phyloP scores from a whole-genome alignment of 495 filamentous ascomycete species.

The Lasiosphaeris hirsuta region DNA sequence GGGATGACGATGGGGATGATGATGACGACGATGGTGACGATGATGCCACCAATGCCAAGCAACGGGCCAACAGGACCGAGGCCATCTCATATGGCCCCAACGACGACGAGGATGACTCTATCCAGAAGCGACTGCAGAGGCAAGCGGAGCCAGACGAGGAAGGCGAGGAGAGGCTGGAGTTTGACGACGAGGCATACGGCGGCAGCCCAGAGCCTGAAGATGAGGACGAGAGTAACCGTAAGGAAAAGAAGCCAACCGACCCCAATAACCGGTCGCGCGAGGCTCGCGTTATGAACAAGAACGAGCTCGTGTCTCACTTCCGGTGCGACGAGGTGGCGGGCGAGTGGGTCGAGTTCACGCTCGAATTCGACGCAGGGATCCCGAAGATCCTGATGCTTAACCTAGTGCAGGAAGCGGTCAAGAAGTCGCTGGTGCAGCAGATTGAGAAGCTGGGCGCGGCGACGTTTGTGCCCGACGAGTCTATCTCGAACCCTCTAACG shows the following conservation, averaged over 20 bases:
- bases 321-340: conserved; percentile 73
- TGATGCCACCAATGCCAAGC: conserved; percentile 79
- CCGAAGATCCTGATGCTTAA: conserved; percentile 92
- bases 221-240: conserved; percentile 41
- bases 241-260: conserved; percentile 35
- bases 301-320: conserved; percentile 66
- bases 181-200: conserved; percentile 56
- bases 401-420: conserved; percentile 75
- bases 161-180: conserved; percentile 41
- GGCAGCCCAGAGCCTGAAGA: conserved; percentile 46
- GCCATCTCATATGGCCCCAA: conserved; percentile 85
- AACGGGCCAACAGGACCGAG: conserved; percentile 68
- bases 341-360: conserved; percentile 70
- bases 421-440: conserved; percentile 78
- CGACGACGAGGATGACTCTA: conserved; percentile 83
- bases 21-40: conserved; percentile 76
- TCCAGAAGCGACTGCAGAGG: conserved; percentile 55
- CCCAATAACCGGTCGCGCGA: conserved; percentile 51
- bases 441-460: conserved; percentile 71
- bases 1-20: conserved; percentile 64
- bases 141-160: conserved; percentile 53
- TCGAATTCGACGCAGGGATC: conserved; percentile 76
- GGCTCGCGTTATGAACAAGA: conserved; percentile 62
- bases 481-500: conserved; percentile 47
- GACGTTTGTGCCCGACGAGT: conserved; percentile 64